Conservation (phyloP, 2,329 filamentous ascomycete species). For the Corniculantispora saksenae region DNA sequence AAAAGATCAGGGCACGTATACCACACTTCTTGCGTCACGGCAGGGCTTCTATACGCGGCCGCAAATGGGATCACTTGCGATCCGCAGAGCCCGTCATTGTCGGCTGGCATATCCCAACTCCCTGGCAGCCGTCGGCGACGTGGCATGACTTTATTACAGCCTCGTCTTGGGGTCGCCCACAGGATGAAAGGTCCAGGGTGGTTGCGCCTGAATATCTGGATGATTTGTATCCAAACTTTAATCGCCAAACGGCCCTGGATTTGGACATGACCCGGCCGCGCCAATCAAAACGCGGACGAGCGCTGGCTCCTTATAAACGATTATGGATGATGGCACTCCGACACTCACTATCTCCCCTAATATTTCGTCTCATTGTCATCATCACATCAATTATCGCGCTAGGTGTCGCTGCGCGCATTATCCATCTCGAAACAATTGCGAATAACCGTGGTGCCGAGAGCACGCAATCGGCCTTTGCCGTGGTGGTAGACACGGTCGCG, state of each 20-base stretch:
- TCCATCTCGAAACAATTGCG: conserved; percentile 53
- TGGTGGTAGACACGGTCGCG: conserved; percentile 85
- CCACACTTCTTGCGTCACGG: conserved; percentile 51
- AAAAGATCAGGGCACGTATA: conserved; percentile 39
- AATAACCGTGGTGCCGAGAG: conserved; percentile 54
- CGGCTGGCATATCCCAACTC: conserved; percentile 45
- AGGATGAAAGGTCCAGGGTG: conserved; percentile 50
- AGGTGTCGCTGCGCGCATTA: conserved; percentile 75
- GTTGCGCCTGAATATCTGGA: conserved; percentile 48
- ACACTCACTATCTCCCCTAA: conserved; percentile 81
- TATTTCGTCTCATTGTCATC: conserved; percentile 80
- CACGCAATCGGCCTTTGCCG: conserved; percentile 82
- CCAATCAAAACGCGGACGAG: conserved; percentile 32
- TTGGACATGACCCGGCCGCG: conserved; percentile 31
- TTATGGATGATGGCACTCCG: conserved; percentile 70
- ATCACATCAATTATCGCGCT: conserved; percentile 81
- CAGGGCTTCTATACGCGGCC: conserved; percentile 46
- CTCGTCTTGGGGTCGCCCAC: conserved; percentile 51
- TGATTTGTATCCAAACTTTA: conserved; percentile 50
- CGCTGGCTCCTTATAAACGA: conserved; percentile 49
- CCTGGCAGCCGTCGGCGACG: conserved; percentile 42
- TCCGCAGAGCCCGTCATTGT: conserved; percentile 62
- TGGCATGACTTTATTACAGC: conserved; percentile 58
- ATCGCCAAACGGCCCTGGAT: conserved; percentile 37
- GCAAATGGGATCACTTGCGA: conserved; percentile 62